Evolutionary conservation across 2,329 filamentous ascomycete species (phyloP).

Genomic region (Fusarium luffae): DNA sequence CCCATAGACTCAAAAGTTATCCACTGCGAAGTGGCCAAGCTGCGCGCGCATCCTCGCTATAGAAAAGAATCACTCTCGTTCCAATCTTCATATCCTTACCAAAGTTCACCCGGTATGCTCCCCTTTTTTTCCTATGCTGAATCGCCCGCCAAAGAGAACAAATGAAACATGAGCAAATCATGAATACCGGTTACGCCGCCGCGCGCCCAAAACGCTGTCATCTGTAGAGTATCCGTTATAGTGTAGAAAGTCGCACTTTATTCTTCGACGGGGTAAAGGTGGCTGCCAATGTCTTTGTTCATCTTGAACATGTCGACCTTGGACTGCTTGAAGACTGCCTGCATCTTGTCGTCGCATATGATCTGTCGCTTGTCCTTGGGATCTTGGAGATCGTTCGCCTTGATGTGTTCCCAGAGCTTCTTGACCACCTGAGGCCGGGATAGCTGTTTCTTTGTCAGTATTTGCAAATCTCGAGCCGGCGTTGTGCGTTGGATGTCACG

Average conservation of each 20-base stretch:
- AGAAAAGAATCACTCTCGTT: background rate
- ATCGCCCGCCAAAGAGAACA: constrained; percentile 40
- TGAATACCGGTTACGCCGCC: constrained; percentile 45
- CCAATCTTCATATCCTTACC: constrained; percentile 10
- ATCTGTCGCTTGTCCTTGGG: constrained; percentile 93
- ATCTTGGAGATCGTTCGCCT: constrained; percentile 87
- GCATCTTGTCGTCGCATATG: constrained; percentile 89
- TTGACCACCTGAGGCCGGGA: constrained; percentile 97
- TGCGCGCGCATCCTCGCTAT: background rate
- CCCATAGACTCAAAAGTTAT: background rate
- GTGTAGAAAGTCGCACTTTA: constrained; percentile 8
- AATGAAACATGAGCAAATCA: constrained; percentile 42
- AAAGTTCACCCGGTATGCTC: constrained; percentile 33
- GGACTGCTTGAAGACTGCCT: constrained; percentile 89
- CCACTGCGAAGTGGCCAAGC: background rate
- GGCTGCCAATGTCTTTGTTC: constrained; percentile 94
- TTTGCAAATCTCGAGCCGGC: background rate
- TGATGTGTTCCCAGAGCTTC: constrained; percentile 96
- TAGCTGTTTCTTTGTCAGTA: constrained; percentile 64
- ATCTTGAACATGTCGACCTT: constrained; percentile 99
- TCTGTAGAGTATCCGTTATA: constrained; percentile 15
- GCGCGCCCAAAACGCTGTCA: constrained; percentile 43
- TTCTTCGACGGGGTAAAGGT: constrained; percentile 79
- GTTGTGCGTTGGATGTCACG: constrained; percentile 41
- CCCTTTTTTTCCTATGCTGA: constrained; percentile 36